phyloP scores from a whole-genome alignment of 768 basidiomycete genomes.

The Termitomyces titanicus region DNA sequence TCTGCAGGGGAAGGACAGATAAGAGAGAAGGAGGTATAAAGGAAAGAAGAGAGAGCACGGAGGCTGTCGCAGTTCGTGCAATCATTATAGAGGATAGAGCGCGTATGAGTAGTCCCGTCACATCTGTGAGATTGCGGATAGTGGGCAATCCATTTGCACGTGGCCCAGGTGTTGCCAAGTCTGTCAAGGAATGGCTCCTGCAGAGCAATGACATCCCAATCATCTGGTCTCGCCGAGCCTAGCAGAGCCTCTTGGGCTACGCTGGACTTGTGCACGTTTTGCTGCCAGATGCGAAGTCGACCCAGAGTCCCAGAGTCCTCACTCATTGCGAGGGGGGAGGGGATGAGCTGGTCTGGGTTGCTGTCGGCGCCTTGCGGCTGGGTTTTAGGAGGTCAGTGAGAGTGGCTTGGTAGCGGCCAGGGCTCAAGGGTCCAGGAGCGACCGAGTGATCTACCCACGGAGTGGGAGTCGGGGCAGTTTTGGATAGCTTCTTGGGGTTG shows the following conservation, averaged over 20 bases:
- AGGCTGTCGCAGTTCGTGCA: background rate
- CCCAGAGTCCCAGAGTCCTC: background rate
- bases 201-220: background rate
- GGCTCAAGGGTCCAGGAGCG: background rate
- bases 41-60: background rate
- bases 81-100: background rate
- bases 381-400: background rate
- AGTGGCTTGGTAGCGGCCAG: background rate
- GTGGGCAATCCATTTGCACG: background rate
- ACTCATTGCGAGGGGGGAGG: background rate
- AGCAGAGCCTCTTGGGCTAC: too few species aligned
- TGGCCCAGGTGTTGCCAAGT: background rate
- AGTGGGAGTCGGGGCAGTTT: background rate
- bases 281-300: background rate
- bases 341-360: background rate
- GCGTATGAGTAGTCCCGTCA: background rate
- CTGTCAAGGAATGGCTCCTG: background rate
- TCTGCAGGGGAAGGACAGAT: background rate
- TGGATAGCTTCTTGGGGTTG: slow-evolving; percentile 1
- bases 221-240: background rate
- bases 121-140: background rate
- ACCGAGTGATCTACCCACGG: background rate
- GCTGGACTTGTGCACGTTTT: background rate
- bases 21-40: background rate
- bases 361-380: background rate